Percentiles rank a stretch among this genome's conserved stretches.
phyloP scores from a whole-genome alignment of 2,329 filamentous ascomycete species.

The Fusarium sp. region DNA sequence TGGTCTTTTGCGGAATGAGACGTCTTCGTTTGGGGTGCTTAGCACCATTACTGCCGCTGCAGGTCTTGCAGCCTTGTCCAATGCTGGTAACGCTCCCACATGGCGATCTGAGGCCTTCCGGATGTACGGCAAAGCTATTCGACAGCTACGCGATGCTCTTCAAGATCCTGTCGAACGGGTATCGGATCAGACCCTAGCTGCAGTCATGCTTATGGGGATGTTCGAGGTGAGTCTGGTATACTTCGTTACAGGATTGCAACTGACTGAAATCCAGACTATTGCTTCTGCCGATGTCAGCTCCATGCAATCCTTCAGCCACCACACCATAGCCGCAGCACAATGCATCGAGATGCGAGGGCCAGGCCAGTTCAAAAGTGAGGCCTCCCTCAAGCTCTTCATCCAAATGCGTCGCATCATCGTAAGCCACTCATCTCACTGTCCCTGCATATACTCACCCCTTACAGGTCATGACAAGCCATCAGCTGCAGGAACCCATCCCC shows the following conservation, averaged over 20 bases:
- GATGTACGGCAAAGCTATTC: conserved; percentile 31
- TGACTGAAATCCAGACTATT: conserved; percentile 23
- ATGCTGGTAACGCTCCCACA: conserved; percentile 20
- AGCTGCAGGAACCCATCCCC: conserved; percentile 38
- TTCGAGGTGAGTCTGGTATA: conserved; percentile 22
- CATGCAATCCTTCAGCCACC: conserved; percentile 36
- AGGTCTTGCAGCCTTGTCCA: conserved; percentile 39
- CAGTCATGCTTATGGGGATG: conserved; percentile 38
- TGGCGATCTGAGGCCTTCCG: conserved; percentile 32
- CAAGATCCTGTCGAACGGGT: conserved; percentile 18
- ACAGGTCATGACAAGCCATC: conserved; percentile 38
- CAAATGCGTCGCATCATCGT: conserved; percentile 38
- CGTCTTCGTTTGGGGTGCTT: conserved; percentile 28
- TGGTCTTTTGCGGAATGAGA: conserved; percentile 13
- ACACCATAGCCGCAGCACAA: conserved; percentile 34
- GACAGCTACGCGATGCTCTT: conserved; percentile 19
- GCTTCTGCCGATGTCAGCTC: conserved; percentile 25
- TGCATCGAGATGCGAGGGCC: conserved; percentile 40
- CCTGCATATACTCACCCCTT: not conserved
- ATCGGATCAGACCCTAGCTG: conserved; percentile 35
- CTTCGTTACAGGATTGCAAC: fast-evolving
- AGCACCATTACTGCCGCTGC: conserved; percentile 27
- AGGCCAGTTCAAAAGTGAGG: conserved; percentile 28
- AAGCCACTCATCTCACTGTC: not conserved
- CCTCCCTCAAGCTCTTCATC: conserved; percentile 29